Evolutionary conservation across 2,329 filamentous ascomycete species (phyloP).

Genomic region (Aspergillus fructus): DNA sequence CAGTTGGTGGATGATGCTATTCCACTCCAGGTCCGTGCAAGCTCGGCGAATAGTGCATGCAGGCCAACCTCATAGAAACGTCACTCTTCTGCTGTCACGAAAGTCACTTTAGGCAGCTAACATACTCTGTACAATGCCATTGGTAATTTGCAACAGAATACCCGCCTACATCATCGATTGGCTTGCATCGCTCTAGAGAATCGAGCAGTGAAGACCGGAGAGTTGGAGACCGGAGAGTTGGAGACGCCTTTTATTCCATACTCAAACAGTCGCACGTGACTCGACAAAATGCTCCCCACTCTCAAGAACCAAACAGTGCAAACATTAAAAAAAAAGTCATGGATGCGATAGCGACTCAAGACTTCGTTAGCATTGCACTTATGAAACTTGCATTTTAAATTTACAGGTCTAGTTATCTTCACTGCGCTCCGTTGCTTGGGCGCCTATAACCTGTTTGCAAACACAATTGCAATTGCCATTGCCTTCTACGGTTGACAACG

Average conservation of each 20-base stretch:
- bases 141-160: too few species aligned
- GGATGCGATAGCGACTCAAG: not conserved
- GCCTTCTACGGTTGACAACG: not conserved
- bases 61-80: too few species aligned
- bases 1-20: too few species aligned
- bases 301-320: constrained; percentile 13
- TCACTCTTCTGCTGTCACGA: too few species aligned
- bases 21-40: too few species aligned
- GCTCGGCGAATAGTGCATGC: too few species aligned
- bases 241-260: too few species aligned
- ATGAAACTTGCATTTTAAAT: not conserved
- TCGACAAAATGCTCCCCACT: not conserved
- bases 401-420: not conserved
- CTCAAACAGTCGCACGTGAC: not conserved
- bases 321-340: constrained; percentile 20
- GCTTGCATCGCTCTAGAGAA: not conserved
- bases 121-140: too few species aligned
- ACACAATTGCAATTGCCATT: not conserved
- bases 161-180: too few species aligned
- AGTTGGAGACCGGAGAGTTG: not conserved
- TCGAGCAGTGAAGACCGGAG: not conserved
- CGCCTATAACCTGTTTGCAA: not conserved
- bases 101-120: too few species aligned
- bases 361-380: not conserved
- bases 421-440: not conserved